Percentiles rank a stretch among this genome's conserved stretches.
Evolutionary conservation across 257 asterid genomes (phyloP).

Genomic region (Primulina tabacum): DNA sequence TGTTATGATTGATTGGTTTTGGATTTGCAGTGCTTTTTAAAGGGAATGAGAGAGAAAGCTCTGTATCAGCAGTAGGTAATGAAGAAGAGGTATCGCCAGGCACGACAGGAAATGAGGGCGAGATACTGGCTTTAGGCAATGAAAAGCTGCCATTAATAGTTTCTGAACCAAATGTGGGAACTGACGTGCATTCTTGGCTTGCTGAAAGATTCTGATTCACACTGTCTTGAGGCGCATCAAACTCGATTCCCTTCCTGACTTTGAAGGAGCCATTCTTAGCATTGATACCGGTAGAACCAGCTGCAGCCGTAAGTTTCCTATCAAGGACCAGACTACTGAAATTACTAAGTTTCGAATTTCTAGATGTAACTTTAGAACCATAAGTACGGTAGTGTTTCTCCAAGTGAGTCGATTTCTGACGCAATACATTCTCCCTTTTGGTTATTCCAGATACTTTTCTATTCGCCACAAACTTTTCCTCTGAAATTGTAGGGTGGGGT

Average conservation of each 20-base stretch:
- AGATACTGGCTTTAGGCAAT: conserved; percentile 38
- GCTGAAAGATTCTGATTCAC: conserved; percentile 39
- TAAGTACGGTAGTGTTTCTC: conserved; percentile 67
- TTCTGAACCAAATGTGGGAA: conserved; percentile 48
- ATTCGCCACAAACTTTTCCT: conserved; percentile 62
- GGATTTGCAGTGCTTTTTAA: conserved; percentile 49
- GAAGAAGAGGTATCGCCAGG: conserved; percentile 34
- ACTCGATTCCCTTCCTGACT: conserved; percentile 40
- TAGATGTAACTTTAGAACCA: conserved; percentile 58
- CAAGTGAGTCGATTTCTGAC: conserved; percentile 69
- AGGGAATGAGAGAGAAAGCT: conserved; percentile 83
- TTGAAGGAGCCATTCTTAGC: conserved; percentile 45
- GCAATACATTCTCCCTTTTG: conserved; percentile 66
- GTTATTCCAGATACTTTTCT: conserved; percentile 69
- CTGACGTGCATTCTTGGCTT: conserved; percentile 41
- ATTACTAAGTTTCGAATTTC: conserved; percentile 52
- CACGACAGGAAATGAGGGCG: conserved; percentile 34
- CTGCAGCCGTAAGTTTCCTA: conserved; percentile 68
- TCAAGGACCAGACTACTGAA: conserved; percentile 71
- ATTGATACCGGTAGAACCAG: conserved; percentile 52
- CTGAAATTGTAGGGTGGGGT: conserved; percentile 38
- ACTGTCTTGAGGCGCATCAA: conserved; percentile 43
- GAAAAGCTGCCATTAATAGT: conserved; percentile 31
- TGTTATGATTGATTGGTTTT: conserved; percentile 45
- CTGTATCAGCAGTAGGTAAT: conserved; percentile 73